phyloP scores from a whole-genome alignment of 2,329 filamentous ascomycete species.

The Nemania bipapillata region DNA sequence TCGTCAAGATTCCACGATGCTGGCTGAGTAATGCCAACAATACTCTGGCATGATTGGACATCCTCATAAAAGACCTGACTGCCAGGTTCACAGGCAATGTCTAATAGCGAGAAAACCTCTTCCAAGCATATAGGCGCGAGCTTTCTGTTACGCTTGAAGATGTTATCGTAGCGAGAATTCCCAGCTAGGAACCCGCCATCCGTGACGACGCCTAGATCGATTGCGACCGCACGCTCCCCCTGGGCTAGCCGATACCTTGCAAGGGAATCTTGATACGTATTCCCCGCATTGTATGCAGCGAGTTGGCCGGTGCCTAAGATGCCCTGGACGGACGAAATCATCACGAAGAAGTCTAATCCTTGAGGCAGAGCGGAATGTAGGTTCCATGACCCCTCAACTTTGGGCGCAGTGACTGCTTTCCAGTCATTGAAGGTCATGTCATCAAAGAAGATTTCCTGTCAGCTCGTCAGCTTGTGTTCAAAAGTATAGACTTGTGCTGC shows the following conservation, averaged over 20 bases:
- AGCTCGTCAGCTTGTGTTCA: background rate
- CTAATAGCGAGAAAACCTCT: slow-evolving; percentile 10
- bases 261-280: slow-evolving; percentile 54
- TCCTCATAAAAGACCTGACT: background rate
- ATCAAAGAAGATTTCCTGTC: slow-evolving; percentile 50
- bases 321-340: slow-evolving; percentile 54
- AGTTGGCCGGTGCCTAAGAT: slow-evolving; percentile 50
- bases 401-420: slow-evolving; percentile 52
- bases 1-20: slow-evolving; percentile 1
- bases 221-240: slow-evolving; percentile 45
- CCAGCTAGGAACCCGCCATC: background rate
- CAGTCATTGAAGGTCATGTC: slow-evolving; percentile 56
- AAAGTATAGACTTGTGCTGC: background rate
- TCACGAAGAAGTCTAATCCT: slow-evolving; percentile 57
- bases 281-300: slow-evolving; percentile 54
- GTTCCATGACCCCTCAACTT: slow-evolving; percentile 54
- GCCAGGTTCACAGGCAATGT: background rate
- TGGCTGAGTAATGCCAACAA: slow-evolving; percentile 7
- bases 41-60: background rate
- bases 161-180: background rate
- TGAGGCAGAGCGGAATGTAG: slow-evolving; percentile 45
- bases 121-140: background rate
- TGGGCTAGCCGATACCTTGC: slow-evolving; percentile 45
- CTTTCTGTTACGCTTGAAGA: background rate
- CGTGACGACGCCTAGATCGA: slow-evolving; percentile 50